These are phyloP conservation scores for Starmerella sp. DNA, from an alignment of 805 yeast species.

Conservation along the genomic window DNA sequence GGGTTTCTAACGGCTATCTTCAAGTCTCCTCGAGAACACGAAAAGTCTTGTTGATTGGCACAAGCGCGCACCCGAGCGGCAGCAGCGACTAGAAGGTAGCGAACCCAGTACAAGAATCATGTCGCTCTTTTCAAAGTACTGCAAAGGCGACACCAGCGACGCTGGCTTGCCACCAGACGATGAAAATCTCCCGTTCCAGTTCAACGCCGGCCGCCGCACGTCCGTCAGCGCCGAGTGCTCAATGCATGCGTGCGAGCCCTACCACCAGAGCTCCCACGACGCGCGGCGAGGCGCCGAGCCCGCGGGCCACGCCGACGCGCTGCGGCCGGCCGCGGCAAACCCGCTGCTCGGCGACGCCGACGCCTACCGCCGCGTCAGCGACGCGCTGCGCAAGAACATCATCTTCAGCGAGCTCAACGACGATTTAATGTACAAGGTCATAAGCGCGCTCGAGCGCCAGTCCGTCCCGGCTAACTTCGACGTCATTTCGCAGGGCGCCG, in stretches of 20 bases:
- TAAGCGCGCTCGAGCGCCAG: conserved; percentile 74
- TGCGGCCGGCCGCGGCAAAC: not conserved
- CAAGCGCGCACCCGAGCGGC: not conserved
- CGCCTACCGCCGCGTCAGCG: conserved; percentile 11
- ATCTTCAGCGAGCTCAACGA: conserved; percentile 73
- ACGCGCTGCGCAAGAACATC: conserved; percentile 68
- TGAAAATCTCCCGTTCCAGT: conserved; percentile 16
- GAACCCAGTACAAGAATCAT: not conserved
- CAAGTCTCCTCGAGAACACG: not conserved
- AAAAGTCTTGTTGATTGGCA: not conserved
- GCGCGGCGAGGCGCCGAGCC: not conserved
- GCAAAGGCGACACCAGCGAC: conserved; percentile 12
- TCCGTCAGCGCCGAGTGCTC: conserved; percentile 70
- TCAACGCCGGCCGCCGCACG: conserved; percentile 54
- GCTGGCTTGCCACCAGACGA: conserved; percentile 8
- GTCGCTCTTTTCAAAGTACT: conserved; percentile 18
- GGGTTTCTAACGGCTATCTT: conserved; percentile 3
- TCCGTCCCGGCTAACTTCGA: conserved; percentile 45
- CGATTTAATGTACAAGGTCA: conserved; percentile 62
- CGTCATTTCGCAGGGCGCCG: conserved; percentile 83
- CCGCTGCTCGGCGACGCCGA: not conserved
- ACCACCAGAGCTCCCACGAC: not conserved
- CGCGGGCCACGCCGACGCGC: not conserved
- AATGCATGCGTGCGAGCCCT: conserved; percentile 11
- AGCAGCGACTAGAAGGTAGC: not conserved